Percentiles rank a stretch among this genome's conserved stretches.
These are phyloP conservation scores for Dittrichia graveolens DNA, from an alignment of 129 eudicot species.

Conservation along the genomic window DNA sequence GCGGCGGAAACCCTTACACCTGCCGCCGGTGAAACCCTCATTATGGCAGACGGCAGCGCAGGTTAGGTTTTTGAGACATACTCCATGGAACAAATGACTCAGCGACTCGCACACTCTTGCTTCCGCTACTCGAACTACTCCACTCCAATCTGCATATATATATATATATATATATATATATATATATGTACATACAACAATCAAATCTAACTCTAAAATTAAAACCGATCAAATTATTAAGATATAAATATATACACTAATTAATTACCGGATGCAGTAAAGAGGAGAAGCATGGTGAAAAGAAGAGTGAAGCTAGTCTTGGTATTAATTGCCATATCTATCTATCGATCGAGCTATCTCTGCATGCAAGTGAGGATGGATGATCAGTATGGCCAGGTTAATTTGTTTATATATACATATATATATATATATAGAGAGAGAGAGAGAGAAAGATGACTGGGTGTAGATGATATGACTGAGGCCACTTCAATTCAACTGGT, in stretches of 20 bases:
- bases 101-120: constrained; percentile 54
- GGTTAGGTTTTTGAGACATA: constrained; percentile 44
- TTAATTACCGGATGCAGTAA: constrained; percentile 24
- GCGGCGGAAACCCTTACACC: constrained; percentile 49
- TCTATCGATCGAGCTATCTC: neutral
- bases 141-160: constrained; percentile 22
- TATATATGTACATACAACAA: neutral
- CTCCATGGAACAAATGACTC: constrained; percentile 54
- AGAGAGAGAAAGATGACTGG: no score
- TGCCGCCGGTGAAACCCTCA: constrained; percentile 74
- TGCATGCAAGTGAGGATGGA: no score
- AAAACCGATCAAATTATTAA: neutral
- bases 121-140: constrained; percentile 38
- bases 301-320: constrained; percentile 20
- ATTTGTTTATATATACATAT: neutral
- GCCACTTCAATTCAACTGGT: no score
- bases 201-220: no score
- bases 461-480: no score
- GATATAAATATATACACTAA: neutral
- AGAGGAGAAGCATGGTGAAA: constrained; percentile 29
- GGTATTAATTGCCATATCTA: no score
- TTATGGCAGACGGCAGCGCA: constrained; percentile 62
- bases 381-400: no score
- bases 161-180: neutral
- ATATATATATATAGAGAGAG: no score